phyloP scores from a whole-genome alignment of 192 early-diverging fungal species.

The Glomus cerebriforme region DNA sequence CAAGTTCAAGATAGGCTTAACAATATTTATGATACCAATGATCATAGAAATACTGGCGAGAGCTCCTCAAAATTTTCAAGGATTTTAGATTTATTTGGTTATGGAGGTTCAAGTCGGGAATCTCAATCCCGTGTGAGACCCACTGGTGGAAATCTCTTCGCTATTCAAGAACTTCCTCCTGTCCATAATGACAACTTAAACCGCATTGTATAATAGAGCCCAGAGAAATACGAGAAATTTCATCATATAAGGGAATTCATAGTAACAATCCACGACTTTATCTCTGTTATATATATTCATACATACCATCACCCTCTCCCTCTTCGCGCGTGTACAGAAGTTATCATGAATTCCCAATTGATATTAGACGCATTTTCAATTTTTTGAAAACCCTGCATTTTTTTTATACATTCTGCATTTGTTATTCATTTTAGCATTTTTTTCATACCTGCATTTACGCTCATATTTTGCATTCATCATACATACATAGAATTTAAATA shows the following conservation, averaged over 20 bases:
- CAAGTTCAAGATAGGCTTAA: conserved; percentile 16
- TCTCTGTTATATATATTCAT: background rate
- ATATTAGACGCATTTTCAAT: background rate
- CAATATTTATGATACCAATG: conserved; percentile 4
- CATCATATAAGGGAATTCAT: background rate
- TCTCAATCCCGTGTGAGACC: background rate
- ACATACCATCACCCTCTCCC: background rate
- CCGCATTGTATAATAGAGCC: conserved; percentile 5
- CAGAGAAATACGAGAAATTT: background rate
- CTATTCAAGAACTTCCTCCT: conserved; percentile 23
- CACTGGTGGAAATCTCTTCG: background rate
- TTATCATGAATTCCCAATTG: background rate
- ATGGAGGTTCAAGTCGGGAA: background rate
- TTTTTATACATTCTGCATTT: background rate
- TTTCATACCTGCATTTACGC: background rate
- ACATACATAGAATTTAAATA: background rate
- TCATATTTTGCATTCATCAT: background rate
- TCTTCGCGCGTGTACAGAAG: background rate
- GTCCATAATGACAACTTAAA: background rate
- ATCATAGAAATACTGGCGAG: background rate
- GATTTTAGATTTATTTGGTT: background rate
- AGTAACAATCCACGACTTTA: background rate
- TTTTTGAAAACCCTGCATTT: background rate
- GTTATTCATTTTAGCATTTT: background rate
- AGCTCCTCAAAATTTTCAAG: conserved; percentile 1